Evolutionary conservation across 331 rosid species (phyloP), one percentile per base, ranked within the genome.

Genomic region (Malus hybrid): DNA sequence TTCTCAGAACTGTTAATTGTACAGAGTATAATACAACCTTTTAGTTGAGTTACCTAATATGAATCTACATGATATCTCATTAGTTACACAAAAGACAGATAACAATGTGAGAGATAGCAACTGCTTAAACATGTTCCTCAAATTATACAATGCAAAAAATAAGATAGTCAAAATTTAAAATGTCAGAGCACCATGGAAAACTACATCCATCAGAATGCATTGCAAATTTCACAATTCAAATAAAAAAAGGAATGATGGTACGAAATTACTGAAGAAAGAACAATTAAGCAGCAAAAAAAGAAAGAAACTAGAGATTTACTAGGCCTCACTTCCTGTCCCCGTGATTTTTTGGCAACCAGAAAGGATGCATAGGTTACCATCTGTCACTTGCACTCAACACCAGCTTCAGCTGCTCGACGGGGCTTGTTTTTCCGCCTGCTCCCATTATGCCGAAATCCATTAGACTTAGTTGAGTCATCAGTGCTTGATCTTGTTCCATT

Each of bases 381-480:
- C 27, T 50, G 74, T 91, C 83, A 91, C 87, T 87, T 91, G 96
- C 98, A 93, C 82, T 89, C 93, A 69, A 93, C 98, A 61, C 92
- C 98, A 5, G 93, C 97, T 82, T 93, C 98, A 22, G 98, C 98
- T 70, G 97, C 97, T 65, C 97, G 87, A 42, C 87, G 96, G 54
- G 98, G 98, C 66, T 82, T 93, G 90, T 82, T 91, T 86, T 93
- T 91, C 68, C 98, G 89, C 81, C 98, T 87, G 86, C 98, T 93
- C 78, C 97, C 97, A 65, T 87, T 89, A 67, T 89, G 96, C 72
- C 98, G 88, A 76, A 93, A 91, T 67, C 98, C 98, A 78, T 89
- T 93, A 29, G 91, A 75, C 80, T 91, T 93, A 13, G 86, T 71
- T 44, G 86, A 85, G 71, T 87, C 93, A 77, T 86, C 96, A 1